phyloP scores from a whole-genome alignment of 768 basidiomycete species.

The Suillus luteus region DNA sequence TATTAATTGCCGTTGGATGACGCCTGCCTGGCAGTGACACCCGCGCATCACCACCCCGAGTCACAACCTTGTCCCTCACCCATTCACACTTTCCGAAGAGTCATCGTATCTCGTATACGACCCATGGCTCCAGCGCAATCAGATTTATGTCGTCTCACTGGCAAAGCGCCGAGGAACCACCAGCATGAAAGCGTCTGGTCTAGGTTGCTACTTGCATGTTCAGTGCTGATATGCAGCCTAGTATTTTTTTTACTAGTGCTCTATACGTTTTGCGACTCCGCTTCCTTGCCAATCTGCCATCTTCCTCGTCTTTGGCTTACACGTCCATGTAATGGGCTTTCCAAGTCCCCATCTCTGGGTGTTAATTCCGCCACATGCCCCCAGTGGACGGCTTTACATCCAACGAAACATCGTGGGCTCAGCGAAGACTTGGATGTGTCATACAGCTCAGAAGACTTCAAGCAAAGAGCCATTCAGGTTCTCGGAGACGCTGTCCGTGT shows the following conservation, averaged over 20 bases:
- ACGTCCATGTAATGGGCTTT: not conserved
- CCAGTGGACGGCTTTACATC: conserved; percentile 32
- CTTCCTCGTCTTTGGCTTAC: not conserved
- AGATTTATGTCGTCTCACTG: not conserved
- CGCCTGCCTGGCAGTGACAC: not conserved
- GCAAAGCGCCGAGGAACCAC: not conserved
- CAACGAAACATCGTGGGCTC: conserved; percentile 28
- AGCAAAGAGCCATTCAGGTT: conserved; percentile 29
- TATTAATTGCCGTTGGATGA: not conserved
- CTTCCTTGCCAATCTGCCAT: not conserved
- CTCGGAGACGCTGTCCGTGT: conserved; percentile 38
- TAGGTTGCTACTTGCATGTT: not conserved
- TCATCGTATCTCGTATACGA: not conserved
- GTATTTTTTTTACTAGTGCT: not conserved
- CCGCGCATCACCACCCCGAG: too few species aligned
- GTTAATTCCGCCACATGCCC: conserved; percentile 27
- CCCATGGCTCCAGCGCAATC: not conserved
- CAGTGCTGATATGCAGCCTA: not conserved
- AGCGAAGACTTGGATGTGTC: conserved; percentile 30
- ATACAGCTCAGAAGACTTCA: conserved; percentile 36
- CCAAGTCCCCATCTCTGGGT: conserved; percentile 3
- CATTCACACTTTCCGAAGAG: not conserved
- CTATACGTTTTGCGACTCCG: not conserved
- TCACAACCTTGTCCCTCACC: not conserved
- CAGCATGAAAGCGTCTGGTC: not conserved